These are phyloP conservation scores for Otatea glauca DNA, from an alignment of 176 grass and related monocot species.

Conservation along the genomic window DNA sequence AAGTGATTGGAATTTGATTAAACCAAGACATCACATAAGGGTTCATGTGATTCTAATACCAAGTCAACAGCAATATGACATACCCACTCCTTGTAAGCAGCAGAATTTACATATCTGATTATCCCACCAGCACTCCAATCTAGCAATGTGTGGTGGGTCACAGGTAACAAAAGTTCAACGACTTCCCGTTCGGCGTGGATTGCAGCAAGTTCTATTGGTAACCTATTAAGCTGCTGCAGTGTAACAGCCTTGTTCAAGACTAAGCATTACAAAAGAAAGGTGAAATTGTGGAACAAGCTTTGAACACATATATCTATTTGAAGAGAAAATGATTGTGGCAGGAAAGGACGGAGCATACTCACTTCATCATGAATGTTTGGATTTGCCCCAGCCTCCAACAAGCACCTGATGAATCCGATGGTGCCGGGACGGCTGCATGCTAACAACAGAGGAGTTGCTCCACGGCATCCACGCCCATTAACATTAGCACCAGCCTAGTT, in stretches of 20 bases:
- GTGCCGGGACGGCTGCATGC: conserved; percentile 17
- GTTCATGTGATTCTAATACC: neutral
- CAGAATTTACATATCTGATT: conserved; percentile 16
- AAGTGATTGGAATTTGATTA: neutral
- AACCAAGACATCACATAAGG: neutral
- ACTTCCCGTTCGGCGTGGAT: neutral
- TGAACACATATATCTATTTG: neutral
- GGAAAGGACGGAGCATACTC: neutral
- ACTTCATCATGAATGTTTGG: conserved; percentile 33
- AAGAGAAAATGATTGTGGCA: neutral
- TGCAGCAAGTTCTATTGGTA: conserved; percentile 35
- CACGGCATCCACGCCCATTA: no score
- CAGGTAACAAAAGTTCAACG: neutral
- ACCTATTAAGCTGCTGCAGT: conserved; percentile 36
- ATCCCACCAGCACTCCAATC: conserved; percentile 33
- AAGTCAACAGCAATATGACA: neutral
- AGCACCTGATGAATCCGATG: conserved; percentile 7
- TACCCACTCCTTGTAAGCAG: conserved; percentile 39
- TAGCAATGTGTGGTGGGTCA: neutral
- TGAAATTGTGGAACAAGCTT: neutral
- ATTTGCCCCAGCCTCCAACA: conserved; percentile 36
- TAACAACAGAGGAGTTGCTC: neutral
- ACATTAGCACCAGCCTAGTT: no score
- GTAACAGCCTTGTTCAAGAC: neutral
- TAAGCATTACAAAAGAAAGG: neutral